Percentiles rank a stretch among this genome's conserved stretches.
Evolutionary conservation across 2,329 filamentous ascomycete species (phyloP).

Genomic region (Claviceps pusilla): DNA sequence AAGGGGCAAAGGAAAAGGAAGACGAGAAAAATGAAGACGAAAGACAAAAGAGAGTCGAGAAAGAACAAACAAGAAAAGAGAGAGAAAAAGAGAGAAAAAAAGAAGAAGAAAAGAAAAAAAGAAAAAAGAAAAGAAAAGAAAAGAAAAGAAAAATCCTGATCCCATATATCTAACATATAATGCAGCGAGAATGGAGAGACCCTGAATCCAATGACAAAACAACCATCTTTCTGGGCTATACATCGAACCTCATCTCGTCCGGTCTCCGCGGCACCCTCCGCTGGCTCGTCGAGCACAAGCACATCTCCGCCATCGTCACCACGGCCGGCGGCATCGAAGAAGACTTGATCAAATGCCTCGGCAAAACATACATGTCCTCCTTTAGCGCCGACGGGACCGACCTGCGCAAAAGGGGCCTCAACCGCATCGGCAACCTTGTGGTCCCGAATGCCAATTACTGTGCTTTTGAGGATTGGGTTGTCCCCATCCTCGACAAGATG

Average conservation of each 20-base stretch:
- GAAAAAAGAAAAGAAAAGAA: neutral
- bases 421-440: constrained; percentile 88
- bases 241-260: constrained; percentile 92
- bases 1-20: neutral
- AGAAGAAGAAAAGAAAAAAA: too few relatives aligned
- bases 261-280: constrained; percentile 82
- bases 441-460: constrained; percentile 96
- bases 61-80: too few relatives aligned
- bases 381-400: constrained; percentile 65
- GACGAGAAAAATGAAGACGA: too few relatives aligned
- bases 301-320: constrained; percentile 86
- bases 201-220: constrained; percentile 64
- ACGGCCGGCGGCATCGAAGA: constrained; percentile 93
- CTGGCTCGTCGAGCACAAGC: constrained; percentile 82
- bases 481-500: constrained; percentile 91
- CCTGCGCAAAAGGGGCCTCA: constrained; percentile 73
- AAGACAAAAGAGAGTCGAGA: too few relatives aligned
- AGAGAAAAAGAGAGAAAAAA: neutral
- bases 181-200: constrained; percentile 60
- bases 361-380: constrained; percentile 78
- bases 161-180: neutral
- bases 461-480: constrained; percentile 91
- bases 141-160: neutral
- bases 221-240: constrained; percentile 95
- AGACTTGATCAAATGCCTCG: constrained; percentile 96